phyloP scores from a whole-genome alignment of 2,329 filamentous ascomycete species.

The Microdochium bolleyi region DNA sequence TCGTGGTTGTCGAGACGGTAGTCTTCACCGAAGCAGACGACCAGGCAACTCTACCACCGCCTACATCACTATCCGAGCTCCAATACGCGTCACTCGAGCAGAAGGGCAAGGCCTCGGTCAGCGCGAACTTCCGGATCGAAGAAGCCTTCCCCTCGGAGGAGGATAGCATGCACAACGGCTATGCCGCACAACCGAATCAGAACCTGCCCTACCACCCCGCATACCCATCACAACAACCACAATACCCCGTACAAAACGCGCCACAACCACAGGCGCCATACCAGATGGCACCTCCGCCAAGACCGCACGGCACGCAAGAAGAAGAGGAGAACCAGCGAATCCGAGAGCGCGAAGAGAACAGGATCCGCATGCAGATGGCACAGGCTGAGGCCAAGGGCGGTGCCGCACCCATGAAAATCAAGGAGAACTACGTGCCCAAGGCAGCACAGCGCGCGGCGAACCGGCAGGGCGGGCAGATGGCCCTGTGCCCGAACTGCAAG shows the following conservation, averaged over 20 bases:
- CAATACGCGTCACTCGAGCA: constrained; percentile 93
- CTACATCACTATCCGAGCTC: constrained; percentile 81
- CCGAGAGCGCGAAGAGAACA: constrained; percentile 52
- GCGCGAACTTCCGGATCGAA: constrained; percentile 77
- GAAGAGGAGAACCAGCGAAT: constrained; percentile 58
- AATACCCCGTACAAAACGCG: constrained; percentile 27
- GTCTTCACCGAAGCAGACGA: constrained; percentile 87
- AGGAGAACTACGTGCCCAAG: constrained; percentile 84
- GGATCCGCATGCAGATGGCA: constrained; percentile 53
- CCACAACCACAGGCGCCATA: constrained; percentile 23
- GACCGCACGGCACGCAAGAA: constrained; percentile 34
- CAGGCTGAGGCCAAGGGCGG: constrained; percentile 69
- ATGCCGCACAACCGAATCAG: constrained; percentile 27
- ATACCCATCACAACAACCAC: constrained; percentile 27
- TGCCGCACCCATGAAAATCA: constrained; percentile 74
- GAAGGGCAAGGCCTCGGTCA: constrained; percentile 83
- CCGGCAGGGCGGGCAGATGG: constrained; percentile 54
- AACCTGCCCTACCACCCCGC: constrained; percentile 36
- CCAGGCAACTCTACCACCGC: constrained; percentile 75
- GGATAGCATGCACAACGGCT: constrained; percentile 49
- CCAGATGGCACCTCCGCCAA: constrained; percentile 21
- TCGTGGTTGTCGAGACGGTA: constrained; percentile 91
- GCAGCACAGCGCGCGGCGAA: constrained; percentile 66
- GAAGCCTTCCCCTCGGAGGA: constrained; percentile 86
- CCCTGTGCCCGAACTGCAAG: constrained; percentile 86